These are phyloP conservation scores for Jasminum sambac DNA, from an alignment of 257 asterid genomes.

Conservation along the genomic window DNA sequence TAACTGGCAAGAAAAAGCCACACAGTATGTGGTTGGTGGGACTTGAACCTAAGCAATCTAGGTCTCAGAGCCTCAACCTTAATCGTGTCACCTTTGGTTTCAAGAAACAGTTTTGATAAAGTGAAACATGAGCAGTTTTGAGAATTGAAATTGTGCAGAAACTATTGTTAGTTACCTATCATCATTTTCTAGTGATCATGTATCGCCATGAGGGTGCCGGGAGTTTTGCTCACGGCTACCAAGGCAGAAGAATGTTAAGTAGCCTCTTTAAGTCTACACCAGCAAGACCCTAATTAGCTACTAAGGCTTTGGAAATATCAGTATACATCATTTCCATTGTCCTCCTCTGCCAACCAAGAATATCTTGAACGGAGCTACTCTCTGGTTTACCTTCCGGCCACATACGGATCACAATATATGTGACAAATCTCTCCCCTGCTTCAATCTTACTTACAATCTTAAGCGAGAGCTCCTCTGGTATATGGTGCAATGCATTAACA, in stretches of 20 bases:
- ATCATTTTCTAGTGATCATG: constrained; percentile 90
- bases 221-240: constrained; percentile 85
- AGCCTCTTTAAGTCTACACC: constrained; percentile 62
- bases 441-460: constrained; percentile 78
- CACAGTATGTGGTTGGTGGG: too few species aligned
- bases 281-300: constrained; percentile 43
- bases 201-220: constrained; percentile 93
- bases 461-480: constrained; percentile 80
- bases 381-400: constrained; percentile 95
- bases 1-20: too few species aligned
- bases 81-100: too few species aligned
- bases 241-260: constrained; percentile 81
- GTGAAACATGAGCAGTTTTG: too few species aligned
- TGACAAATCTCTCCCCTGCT: constrained; percentile 66
- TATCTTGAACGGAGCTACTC: constrained; percentile 84
- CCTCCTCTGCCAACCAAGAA: constrained; percentile 88
- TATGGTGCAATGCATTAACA: constrained; percentile 64
- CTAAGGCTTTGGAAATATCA: constrained; percentile 58
- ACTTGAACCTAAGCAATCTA: too few species aligned
- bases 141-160: too few species aligned
- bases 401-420: constrained; percentile 84
- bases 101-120: too few species aligned
- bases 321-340: constrained; percentile 98
- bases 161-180: constrained; percentile 50
- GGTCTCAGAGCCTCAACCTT: too few species aligned